phyloP scores from a whole-genome alignment of 164 flowering plant genomes.

The Aristolochia fimbriata region DNA sequence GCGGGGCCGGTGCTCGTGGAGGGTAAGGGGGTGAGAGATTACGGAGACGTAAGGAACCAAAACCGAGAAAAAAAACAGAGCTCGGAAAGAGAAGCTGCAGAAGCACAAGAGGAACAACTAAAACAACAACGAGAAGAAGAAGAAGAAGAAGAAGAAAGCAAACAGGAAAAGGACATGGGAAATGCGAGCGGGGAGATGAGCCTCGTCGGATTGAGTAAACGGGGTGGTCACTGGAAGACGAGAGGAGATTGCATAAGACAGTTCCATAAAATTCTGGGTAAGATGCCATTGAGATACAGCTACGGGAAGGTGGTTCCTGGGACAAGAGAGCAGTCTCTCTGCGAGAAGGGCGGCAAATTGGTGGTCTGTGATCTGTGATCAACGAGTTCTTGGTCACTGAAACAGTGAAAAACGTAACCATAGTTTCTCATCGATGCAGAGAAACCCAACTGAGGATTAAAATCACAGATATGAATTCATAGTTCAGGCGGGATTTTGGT shows the following conservation, averaged over 20 bases:
- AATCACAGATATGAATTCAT: too few species aligned
- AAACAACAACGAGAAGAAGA: background rate
- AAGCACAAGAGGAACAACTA: background rate
- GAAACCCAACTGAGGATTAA: too few species aligned
- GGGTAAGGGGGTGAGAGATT: constrained; percentile 37
- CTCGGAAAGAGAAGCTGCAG: background rate
- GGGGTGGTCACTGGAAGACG: constrained; percentile 67
- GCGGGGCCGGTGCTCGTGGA: constrained; percentile 65
- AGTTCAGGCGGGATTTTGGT: too few species aligned
- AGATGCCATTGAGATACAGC: constrained; percentile 67
- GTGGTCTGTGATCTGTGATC: constrained; percentile 49
- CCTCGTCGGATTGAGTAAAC: constrained; percentile 68
- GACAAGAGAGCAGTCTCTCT: constrained; percentile 77
- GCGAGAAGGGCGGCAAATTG: constrained; percentile 54
- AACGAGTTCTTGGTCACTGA: too few species aligned
- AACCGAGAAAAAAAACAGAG: background rate
- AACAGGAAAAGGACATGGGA: background rate
- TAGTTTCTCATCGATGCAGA: too few species aligned
- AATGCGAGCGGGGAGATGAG: constrained; percentile 14
- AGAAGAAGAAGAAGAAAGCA: background rate
- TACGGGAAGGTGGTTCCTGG: constrained; percentile 62
- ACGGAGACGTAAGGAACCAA: constrained; percentile 2
- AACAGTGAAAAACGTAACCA: too few species aligned
- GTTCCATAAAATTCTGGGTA: constrained; percentile 64
- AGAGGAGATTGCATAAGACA: constrained; percentile 72